Base-by-base conservation (phyloP, 495 filamentous ascomycete species). In the Staphylotrichum tortipilum region DNA sequence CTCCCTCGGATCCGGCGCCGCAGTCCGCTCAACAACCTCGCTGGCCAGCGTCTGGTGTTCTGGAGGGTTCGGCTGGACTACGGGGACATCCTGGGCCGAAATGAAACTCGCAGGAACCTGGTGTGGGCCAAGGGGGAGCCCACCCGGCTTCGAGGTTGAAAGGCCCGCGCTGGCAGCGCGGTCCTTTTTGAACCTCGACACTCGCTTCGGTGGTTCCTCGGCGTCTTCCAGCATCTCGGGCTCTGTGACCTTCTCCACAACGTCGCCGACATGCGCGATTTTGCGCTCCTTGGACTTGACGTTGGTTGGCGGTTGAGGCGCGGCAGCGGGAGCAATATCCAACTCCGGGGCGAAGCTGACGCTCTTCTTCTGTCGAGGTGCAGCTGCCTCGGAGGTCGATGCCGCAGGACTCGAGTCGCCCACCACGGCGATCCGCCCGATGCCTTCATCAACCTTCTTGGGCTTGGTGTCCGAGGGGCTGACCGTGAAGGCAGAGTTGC, bases 341-440 rank as follows among this genome's bases (percentile, higher is more conserved):
- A 94, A 75, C 19, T 80, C 75, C 21, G 81, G 59, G 3, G 89
- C 83, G 64, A 94, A 95, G 43, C 78, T 70, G 7, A 94, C 87
- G 22, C 79, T 79, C 67, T 89, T 94, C 72, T 85, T 88, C 38
- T 52, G 45, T 21, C 11, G 22, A 2, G 17, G n/a, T 14, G 21
- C 31, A 23, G 49, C 11, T 19, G 46, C 14, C 18, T 41, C 17
- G 19, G 49, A 1, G 3, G 39, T 26, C 6, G n/a, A n/a, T n/a
- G 42, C 9, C 7, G 45, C 6, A 9, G 34, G n/a, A 4, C 10
- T 43, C 29, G 47, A 26, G 6, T 56, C 53, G 11, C 29, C 24
- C 12, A 51, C 44, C 1, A 61, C 57, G 9, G 53, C 35, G 9
- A 62, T 61, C 48, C 49, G 44, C 4, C 50, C 63, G 11, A 62